Evolutionary conservation across 2,329 filamentous ascomycete genomes (phyloP), one percentile per base, ranked within the genome.

Genomic region (Exutisphaerella laricina): DNA sequence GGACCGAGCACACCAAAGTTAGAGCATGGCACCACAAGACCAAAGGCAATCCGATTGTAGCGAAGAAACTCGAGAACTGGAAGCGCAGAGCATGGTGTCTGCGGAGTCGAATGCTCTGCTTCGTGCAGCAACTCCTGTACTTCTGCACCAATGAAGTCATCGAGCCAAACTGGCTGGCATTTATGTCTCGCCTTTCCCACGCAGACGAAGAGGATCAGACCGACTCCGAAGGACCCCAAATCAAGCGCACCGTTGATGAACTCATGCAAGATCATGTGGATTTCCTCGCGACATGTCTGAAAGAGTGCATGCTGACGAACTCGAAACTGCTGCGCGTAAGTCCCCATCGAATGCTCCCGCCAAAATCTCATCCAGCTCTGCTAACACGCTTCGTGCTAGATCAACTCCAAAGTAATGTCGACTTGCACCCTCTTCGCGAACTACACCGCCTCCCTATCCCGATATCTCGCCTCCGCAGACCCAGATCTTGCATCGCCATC

Each of bases 261-360:
- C 70, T 98, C 60, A 98, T 98, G 92, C 88, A 97, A 68, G 89
- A 97, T 60, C 92, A 98, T 67, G 89, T 98, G 47, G 92, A 97
- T 67, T 98, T 98, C 64, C 70, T 98, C 35, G 92, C 96, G 58
- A 97, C 92, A 3, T 98, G 92, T 64, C 73, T 98, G 58, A 98
- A 97, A 68, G 92, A 97, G 69, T 97, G 92, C 71, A 97, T 97
- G 88, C 75, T 98, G 52, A 98, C 92, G 14, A 96, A 98, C 65
- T 88, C 87, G 61, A 96, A 95, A 69, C 75, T 98, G 5, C 70
- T 98, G 4, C 84, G 88, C 67, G 90, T 95, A 75, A 53, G 73
- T 66, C 9, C 33, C n/a, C 4, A 20, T 47, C 18, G 9, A 25
- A 20, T 18, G 14, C 18, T n/a, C 20, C 34, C 18, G 14, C 17